phyloP scores from a whole-genome alignment of 352 stramenopile genomes.

The Pythium phragmitis region DNA sequence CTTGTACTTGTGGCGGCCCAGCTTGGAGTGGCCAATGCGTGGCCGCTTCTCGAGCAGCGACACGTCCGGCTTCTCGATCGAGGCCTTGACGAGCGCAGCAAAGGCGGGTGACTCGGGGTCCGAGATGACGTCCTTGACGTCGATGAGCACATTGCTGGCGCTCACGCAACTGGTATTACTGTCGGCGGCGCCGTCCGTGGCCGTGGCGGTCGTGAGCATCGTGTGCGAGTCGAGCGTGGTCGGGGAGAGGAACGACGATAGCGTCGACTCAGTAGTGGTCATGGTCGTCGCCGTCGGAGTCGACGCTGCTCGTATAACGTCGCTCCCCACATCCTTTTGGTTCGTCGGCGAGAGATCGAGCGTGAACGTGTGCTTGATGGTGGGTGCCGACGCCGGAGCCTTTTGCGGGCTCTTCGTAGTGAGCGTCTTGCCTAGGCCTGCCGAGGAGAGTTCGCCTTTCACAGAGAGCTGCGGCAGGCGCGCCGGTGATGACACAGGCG shows the following conservation, averaged over 20 bases:
- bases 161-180: not conserved
- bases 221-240: constrained; percentile 8
- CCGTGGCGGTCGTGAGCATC: not conserved
- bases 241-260: constrained; percentile 20
- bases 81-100: constrained; percentile 43
- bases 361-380: constrained; percentile 10
- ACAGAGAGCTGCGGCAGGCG: constrained; percentile 14
- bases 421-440: not conserved
- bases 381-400: not conserved
- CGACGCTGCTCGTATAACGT: not conserved
- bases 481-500: constrained; percentile 11
- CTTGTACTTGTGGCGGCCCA: constrained; percentile 51
- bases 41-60: constrained; percentile 58
- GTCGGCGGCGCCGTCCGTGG: not conserved
- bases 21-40: constrained; percentile 53
- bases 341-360: constrained; percentile 19
- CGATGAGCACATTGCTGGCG: constrained; percentile 1
- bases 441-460: constrained; percentile 4
- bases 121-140: constrained; percentile 28
- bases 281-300: not conserved
- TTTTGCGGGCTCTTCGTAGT: not conserved
- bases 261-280: constrained; percentile 6
- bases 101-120: constrained; percentile 42
- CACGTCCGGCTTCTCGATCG: constrained; percentile 39
- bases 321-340: constrained; percentile 13